Base-by-base conservation (phyloP, 1,284 basidiomycete species). In the Xanthoconium separans region DNA sequence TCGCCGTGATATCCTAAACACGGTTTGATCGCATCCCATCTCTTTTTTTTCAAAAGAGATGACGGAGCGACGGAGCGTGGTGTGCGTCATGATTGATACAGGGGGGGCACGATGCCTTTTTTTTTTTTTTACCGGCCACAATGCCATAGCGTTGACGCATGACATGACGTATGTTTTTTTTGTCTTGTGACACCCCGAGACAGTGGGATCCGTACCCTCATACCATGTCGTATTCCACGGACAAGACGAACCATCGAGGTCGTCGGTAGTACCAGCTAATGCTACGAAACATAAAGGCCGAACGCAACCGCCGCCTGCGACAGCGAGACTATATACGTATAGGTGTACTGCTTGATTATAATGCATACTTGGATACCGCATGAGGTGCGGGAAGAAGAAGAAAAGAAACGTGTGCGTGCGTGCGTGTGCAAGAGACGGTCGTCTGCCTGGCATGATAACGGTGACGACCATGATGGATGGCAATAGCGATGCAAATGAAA, bases 321-420 rank as follows among this genome's bases (percentile, higher is more conserved):
- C 64, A 43, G 55, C 47, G 50, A 29, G 53, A 63, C 68, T 62
- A 70, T 65, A 59, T 57, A 59, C 54, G 34, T 54, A 53, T 61
- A 57, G 46, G 44, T 53, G 56, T 65, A 57, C 42, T 47, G 56
- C 40, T 53, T 49, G 40, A 70, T 70, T 66, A 66, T 69, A 68
- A 68, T 58, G 61, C 54, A 51, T 59, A 37, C 39, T 66, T 58
- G 58, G 41, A 55, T 66, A 68, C 58, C 56, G 53, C 51, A 36
- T 48, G 16, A 45, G 27, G 20, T 31, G 54, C 45, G 50, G 51
- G n/a, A 34, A 42, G 33, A 27, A 20, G 9, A 42, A 31, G 33
- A n/a, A 51, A 39, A 43, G 29, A 33, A 54, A 44, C 20, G 15
- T 51, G 58, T 34, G 44, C 24, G 44, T 51, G 62, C n/a, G 52